Conservation (phyloP, 2,329 filamentous ascomycete species). For the Fusarium pilosicola region DNA sequence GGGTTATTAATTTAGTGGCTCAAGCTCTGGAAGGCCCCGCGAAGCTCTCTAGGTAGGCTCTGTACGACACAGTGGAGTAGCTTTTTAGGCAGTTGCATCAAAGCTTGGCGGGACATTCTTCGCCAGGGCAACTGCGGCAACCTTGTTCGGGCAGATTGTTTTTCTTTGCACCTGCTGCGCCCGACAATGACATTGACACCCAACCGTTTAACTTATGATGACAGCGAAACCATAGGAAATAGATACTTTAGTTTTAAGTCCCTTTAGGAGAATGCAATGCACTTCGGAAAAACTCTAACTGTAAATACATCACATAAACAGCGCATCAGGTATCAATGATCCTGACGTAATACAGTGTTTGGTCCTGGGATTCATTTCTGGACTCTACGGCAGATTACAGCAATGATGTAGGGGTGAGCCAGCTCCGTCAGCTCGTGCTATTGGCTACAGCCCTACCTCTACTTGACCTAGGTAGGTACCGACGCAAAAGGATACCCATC, state of each 20-base stretch:
- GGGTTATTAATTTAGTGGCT: not conserved
- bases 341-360: not conserved
- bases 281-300: not conserved
- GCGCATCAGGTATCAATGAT: not conserved
- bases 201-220: slow-evolving; percentile 11
- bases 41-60: not conserved
- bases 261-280: no score
- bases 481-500: not conserved
- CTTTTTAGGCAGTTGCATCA: not conserved
- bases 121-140: slow-evolving; percentile 42
- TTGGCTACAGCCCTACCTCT: not conserved
- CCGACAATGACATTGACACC: slow-evolving; percentile 26
- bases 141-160: slow-evolving; percentile 29
- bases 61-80: slow-evolving; percentile 6
- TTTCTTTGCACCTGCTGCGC: slow-evolving; percentile 23
- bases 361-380: not conserved
- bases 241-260: no score
- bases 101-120: slow-evolving; percentile 8
- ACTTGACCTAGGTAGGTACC: no score
- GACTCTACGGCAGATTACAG: not conserved
- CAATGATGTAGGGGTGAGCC: not conserved
- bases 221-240: not conserved
- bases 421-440: not conserved
- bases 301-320: no score
- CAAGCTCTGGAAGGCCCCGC: not conserved